Evolutionary conservation across 2,329 filamentous ascomycete genomes (phyloP), one percentile per base, ranked within the genome.

Genomic region (Fusarium subtropicale): DNA sequence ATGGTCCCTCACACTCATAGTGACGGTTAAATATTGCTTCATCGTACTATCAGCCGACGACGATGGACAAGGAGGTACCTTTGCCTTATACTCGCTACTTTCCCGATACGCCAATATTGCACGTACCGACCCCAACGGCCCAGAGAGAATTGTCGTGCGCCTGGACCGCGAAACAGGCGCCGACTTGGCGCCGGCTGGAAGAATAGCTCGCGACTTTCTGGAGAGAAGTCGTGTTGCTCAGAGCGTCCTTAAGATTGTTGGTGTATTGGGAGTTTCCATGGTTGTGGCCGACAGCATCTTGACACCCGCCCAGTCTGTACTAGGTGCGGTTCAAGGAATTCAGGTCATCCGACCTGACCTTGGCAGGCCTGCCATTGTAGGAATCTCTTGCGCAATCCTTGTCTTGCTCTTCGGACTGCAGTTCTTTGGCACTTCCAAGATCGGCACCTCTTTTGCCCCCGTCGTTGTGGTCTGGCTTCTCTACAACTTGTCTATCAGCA

Each of bases 41-140:
- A 86, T 92, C 73, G 86, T 92, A 38, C 78, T 92, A 7, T 81
- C 81, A 34, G 90, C 90, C 54, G 90, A 92, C 75, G 89, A 92
- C 65, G 89, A 92, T 74, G 90, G 90, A 45, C 89, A 92, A 73
- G 90, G 90, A 30, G 90, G 90, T 31, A 91, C 89, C 0, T 92
- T 92, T 76, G 87, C 86, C 31, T 85, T 89, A 28, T 91, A 91
- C 76, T 88, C 87, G 5, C 78, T 92, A 16, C 83, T 92, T 3
- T 85, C 88, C 7, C 81, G 88, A 70, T 74, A 87, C 82, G 84
- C 85, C 56, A 84, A 89, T 66, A 90, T 92, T 61, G 83, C 86
- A 16, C 83, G 85, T 48, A 80, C 83, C 15, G 89, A 91, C 66
- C 88, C 89, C 5, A 84, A 84, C 41, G 68, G 66, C 42, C 73